These are phyloP conservation scores for Colletotrichum chrysophilum DNA, from an alignment of 2,329 filamentous ascomycete genomes.

Conservation along the genomic window DNA sequence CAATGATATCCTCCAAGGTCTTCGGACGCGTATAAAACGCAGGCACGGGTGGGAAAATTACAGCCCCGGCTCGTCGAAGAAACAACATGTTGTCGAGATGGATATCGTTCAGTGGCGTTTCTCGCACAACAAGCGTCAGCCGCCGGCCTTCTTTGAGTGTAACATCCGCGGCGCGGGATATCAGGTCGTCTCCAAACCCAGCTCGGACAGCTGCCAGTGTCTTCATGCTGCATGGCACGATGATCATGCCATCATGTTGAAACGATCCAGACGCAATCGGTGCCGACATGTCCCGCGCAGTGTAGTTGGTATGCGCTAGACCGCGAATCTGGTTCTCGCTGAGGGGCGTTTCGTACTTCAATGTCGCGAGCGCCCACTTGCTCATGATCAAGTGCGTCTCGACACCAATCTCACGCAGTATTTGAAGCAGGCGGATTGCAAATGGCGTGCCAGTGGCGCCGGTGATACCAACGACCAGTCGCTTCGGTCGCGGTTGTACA, in stretches of 20 bases:
- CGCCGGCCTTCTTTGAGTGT: constrained; percentile 47
- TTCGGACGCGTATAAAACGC: constrained; percentile 47
- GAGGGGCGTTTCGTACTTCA: constrained; percentile 43
- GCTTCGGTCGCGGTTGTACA: neutral
- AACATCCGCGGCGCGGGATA: constrained; percentile 50
- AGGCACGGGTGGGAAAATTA: constrained; percentile 49
- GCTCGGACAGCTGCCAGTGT: constrained; percentile 46
- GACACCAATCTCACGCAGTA: constrained; percentile 44
- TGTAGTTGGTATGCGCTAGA: constrained; percentile 19
- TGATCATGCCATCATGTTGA: constrained; percentile 48
- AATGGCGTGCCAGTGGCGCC: constrained; percentile 52
- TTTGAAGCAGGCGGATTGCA: constrained; percentile 44
- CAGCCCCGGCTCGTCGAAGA: constrained; percentile 39
- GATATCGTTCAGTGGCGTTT: constrained; percentile 52
- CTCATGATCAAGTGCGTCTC: constrained; percentile 53
- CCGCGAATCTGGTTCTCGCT: neutral
- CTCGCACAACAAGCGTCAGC: constrained; percentile 44
- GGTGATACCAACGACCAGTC: constrained; percentile 48
- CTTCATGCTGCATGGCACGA: constrained; percentile 54
- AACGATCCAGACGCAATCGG: constrained; percentile 50
- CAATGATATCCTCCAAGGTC: constrained; percentile 43
- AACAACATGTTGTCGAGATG: constrained; percentile 51
- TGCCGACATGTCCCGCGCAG: constrained; percentile 47
- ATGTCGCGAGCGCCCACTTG: constrained; percentile 52
- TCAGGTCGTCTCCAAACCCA: constrained; percentile 49